Conservation (phyloP, 805 yeast species). For the Suhomyces prunicola region DNA sequence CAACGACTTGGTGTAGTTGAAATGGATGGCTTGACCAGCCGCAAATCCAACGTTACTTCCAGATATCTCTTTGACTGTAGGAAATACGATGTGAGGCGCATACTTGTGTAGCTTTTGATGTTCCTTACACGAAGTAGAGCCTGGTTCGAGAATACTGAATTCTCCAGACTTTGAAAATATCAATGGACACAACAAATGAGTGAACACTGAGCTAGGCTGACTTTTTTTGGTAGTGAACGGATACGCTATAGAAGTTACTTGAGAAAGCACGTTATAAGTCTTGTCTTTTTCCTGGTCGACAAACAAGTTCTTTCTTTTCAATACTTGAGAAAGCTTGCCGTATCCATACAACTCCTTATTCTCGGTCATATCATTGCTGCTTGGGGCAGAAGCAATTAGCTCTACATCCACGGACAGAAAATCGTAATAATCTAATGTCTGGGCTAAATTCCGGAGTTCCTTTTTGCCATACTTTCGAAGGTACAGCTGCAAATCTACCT, state of each 20-base stretch:
- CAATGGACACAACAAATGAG: conserved; percentile 48
- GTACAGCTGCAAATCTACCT: conserved; percentile 45
- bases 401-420: conserved; percentile 49
- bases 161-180: conserved; percentile 24
- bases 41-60: conserved; percentile 42
- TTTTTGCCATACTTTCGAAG: conserved; percentile 39
- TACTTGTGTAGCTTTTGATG: conserved; percentile 26
- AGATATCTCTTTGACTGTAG: conserved; percentile 40
- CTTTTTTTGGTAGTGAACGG: conserved; percentile 31
- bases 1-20: conserved; percentile 28
- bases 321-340: conserved; percentile 42
- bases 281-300: conserved; percentile 9
- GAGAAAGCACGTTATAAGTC: conserved; percentile 37
- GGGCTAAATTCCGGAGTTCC: conserved; percentile 24
- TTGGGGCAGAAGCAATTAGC: conserved; percentile 56
- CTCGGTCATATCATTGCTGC: conserved; percentile 21
- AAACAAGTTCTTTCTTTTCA: conserved; percentile 33
- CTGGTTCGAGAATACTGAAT: conserved; percentile 26
- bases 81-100: conserved; percentile 41
- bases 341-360: conserved; percentile 43
- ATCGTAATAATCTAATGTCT: conserved; percentile 32
- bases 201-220: conserved; percentile 38
- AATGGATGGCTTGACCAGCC: conserved; percentile 52
- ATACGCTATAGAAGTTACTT: conserved; percentile 48
- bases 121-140: conserved; percentile 14